Evolutionary conservation across 2,329 filamentous ascomycete genomes (phyloP).

Genomic region (Beauveria asiatica): DNA sequence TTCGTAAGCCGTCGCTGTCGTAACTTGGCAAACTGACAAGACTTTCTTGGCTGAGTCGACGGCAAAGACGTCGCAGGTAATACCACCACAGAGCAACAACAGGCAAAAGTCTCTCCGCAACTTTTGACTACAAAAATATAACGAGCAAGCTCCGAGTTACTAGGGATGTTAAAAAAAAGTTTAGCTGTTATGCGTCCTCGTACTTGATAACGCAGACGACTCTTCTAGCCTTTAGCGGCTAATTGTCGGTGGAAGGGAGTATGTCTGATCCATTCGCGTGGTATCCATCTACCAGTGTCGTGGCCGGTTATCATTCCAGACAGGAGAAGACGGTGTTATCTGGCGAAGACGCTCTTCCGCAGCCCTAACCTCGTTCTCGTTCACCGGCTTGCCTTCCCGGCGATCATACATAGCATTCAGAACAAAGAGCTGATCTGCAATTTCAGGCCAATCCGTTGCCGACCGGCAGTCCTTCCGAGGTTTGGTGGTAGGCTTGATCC

Average conservation of each 20-base stretch:
- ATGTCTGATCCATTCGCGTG: neutral
- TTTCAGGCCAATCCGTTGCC: neutral
- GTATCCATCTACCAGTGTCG: neutral
- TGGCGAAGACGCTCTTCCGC: neutral
- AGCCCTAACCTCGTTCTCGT: neutral
- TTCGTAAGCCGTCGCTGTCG: too few species aligned
- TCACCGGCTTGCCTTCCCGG: neutral
- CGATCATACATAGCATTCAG: neutral
- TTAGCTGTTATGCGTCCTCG: neutral
- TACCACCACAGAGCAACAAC: too few species aligned
- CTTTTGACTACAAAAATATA: too few species aligned
- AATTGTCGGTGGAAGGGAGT: neutral
- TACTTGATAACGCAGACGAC: neutral
- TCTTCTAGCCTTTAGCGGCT: neutral
- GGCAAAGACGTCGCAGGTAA: too few species aligned
- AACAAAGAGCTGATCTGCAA: neutral
- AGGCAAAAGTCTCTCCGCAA: too few species aligned
- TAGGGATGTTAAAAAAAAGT: neutral
- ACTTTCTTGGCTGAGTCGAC: too few species aligned
- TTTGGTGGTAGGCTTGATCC: neutral
- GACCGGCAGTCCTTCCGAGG: neutral
- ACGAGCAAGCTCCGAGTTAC: neutral
- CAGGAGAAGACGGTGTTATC: neutral
- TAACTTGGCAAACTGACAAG: too few species aligned
- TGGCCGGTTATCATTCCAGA: neutral